Evolutionary conservation across 2,329 filamentous ascomycete genomes (phyloP).

Genomic region (Pseudocercospora fijiensis): DNA sequence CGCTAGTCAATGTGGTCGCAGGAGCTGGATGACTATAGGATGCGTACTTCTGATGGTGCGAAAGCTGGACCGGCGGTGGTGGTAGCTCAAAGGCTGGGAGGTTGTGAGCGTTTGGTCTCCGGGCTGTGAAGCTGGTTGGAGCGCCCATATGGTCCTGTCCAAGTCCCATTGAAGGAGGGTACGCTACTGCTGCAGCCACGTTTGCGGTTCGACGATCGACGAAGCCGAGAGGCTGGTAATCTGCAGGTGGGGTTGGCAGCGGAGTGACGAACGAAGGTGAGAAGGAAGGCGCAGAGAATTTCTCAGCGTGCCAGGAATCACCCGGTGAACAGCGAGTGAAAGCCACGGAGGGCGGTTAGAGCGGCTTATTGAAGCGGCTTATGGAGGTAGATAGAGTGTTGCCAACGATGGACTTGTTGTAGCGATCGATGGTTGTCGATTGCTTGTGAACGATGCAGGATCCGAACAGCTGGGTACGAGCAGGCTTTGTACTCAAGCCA

Average conservation of each 20-base stretch:
- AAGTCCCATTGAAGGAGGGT: constrained; percentile 62
- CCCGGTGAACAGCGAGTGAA: constrained; percentile 34
- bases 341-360: constrained; percentile 37
- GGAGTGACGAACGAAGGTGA: constrained; percentile 29
- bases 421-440: constrained; percentile 26
- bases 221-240: constrained; percentile 34
- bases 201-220: constrained; percentile 48
- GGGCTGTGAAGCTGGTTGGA: constrained; percentile 66
- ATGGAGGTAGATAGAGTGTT: constrained; percentile 11
- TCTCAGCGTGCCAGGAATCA: constrained; percentile 32
- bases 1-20: constrained; percentile 49
- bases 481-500: constrained; percentile 41
- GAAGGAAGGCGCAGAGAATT: constrained; percentile 28
- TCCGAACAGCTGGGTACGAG: constrained; percentile 35
- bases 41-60: constrained; percentile 48
- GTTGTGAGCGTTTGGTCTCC: constrained; percentile 67
- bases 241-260: constrained; percentile 35
- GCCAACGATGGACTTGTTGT: constrained; percentile 9
- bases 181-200: constrained; percentile 63
- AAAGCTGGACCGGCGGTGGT: constrained; percentile 57
- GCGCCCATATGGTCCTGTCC: constrained; percentile 60
- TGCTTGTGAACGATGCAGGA: constrained; percentile 31
- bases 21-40: constrained; percentile 40
- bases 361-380: constrained; percentile 20
- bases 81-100: constrained; percentile 69